phyloP scores from a whole-genome alignment of 2,329 filamentous ascomycete genomes.

The Pseudogymnoascus sp. region DNA sequence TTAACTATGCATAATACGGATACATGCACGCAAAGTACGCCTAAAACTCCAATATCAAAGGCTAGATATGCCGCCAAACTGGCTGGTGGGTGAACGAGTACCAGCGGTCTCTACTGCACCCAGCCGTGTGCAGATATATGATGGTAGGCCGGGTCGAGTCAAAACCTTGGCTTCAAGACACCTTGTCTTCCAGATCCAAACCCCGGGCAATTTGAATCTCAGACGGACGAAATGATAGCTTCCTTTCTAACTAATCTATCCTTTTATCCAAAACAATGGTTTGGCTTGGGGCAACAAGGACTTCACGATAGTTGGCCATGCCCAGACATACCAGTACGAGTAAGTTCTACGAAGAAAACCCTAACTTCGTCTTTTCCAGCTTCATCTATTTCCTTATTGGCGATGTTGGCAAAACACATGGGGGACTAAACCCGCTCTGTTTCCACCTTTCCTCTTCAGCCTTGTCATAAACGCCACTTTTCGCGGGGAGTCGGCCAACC shows the following conservation, averaged over 20 bases:
- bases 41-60: not conserved
- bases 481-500: conserved; percentile 4
- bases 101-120: not conserved
- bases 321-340: not conserved
- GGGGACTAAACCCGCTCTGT: not conserved
- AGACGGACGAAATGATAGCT: not conserved
- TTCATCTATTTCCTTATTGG: conserved; percentile 2
- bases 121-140: not conserved
- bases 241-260: not conserved
- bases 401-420: not conserved
- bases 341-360: not conserved
- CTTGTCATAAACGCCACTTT: conserved; percentile 5
- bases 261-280: not conserved
- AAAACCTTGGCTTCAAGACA: conserved; percentile 5
- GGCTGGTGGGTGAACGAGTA: not conserved
- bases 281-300: not conserved
- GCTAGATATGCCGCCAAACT: not conserved
- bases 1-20: not conserved
- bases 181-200: not conserved
- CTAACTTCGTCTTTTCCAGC: not conserved
- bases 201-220: not conserved
- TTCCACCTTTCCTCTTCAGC: conserved; percentile 4
- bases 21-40: not conserved
- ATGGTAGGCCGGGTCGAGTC: not conserved
- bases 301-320: not conserved